Base-by-base conservation (phyloP, 2,329 filamentous ascomycete species). In the Scytalidium sp. region DNA sequence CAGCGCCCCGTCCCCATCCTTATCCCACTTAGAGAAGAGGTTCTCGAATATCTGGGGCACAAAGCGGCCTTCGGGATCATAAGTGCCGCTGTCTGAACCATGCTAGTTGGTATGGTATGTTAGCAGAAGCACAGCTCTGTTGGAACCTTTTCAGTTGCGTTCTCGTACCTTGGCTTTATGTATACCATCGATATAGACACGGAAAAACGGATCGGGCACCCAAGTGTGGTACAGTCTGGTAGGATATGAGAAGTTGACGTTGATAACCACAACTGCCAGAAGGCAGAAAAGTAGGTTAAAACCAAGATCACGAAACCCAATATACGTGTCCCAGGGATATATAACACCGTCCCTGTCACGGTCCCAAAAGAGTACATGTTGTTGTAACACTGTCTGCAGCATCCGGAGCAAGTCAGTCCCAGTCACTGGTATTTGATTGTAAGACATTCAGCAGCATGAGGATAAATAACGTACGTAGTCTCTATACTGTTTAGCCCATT, bases 291-390 rank as follows among this genome's bases (percentile, higher is more conserved):
- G 10, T 17, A 72, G 47, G 19, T 64, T 66, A 61, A 73, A 79
- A 20, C 76, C 75, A 15, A 75, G 67, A 4, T 62, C 61, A 41
- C 70, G 65, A 58, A 75, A 76, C 9, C 75, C 74, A 17, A 51
- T 44, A 61, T 70, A 80, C 2, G 76, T 80, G 59, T 80, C 77
- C 2, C 53, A 57, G 0, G 78, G 76, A 71, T 70, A 79, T 52
- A 81, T 74, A n/a, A 80, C 63, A 29, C 73, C 73, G 58, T 80
- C 78, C 22, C 62, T 56, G 57, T 80, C 76, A 9, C 63, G 56
- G 60, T 81, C 78, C 55, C 75, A 81, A 66, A 76, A 80, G 20
- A 66, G 64, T 56, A 70, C 70, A 60, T 81, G 78, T 56, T 81
- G 77, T 57, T 79, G 75, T 3, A 81, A 67, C 11, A 79, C 71